Evolutionary conservation across 129 eudicot genomes (phyloP).

Genomic region (Helichrysum umbraculigerum): DNA sequence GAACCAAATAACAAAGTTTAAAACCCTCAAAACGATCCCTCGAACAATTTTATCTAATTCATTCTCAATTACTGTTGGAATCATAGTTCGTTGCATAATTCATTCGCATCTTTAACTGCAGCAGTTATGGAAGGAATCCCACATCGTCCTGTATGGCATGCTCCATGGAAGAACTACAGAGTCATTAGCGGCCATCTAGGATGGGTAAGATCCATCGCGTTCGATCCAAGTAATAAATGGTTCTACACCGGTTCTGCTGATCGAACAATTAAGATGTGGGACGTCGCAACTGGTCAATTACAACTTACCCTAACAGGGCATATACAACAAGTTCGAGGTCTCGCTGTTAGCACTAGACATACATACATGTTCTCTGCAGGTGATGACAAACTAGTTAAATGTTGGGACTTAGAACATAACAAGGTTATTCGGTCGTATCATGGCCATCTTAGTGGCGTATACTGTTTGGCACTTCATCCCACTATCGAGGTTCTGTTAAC

Average conservation of each 20-base stretch:
- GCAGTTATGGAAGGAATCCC: not conserved
- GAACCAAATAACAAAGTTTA: too few relatives aligned
- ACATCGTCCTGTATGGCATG: conserved; percentile 3
- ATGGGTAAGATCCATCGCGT: not conserved
- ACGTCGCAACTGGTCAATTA: not conserved
- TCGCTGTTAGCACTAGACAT: not conserved
- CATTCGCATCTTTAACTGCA: not conserved
- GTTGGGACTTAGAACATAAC: conserved; percentile 3
- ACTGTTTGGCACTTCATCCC: not conserved
- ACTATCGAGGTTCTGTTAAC: not conserved
- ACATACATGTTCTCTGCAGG: not conserved
- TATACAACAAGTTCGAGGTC: conserved; percentile 1
- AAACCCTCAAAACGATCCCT: too few relatives aligned
- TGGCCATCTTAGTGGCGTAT: conserved; percentile 12
- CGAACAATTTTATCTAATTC: too few relatives aligned
- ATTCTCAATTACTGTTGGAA: too few relatives aligned
- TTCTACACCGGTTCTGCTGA: not conserved
- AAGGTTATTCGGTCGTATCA: conserved; percentile 10
- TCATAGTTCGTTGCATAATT: too few relatives aligned
- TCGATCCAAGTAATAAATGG: not conserved
- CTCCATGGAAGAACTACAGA: conserved; percentile 13
- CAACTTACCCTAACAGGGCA: not conserved
- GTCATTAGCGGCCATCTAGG: not conserved
- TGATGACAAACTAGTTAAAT: conserved; percentile 4
- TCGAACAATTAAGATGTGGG: conserved; percentile 6